Percentiles rank a stretch among this genome's conserved stretches.
These are phyloP conservation scores for Diaporthe capsici DNA, from an alignment of 2,329 filamentous ascomycete genomes.

Conservation along the genomic window DNA sequence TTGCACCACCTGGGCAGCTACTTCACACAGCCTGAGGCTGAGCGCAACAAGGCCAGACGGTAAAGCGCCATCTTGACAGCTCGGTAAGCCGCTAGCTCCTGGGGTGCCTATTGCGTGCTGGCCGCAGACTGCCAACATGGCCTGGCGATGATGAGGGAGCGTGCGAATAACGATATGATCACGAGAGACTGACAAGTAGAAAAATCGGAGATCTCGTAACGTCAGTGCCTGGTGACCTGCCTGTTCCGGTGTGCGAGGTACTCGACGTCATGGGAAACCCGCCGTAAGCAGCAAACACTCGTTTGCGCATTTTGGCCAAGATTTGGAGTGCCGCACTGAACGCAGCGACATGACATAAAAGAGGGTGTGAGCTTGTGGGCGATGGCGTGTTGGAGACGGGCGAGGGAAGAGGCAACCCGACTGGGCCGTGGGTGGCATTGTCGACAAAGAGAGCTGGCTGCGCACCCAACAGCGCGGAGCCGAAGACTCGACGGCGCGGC, in stretches of 20 bases:
- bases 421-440: slow-evolving; percentile 14
- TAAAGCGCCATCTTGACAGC: slow-evolving; percentile 26
- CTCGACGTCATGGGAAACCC: slow-evolving; percentile 1
- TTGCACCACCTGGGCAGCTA: slow-evolving; percentile 10
- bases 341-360: neutral
- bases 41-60: slow-evolving; percentile 8
- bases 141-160: neutral
- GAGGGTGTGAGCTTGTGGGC: slow-evolving; percentile 17
- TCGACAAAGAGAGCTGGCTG: slow-evolving; percentile 15
- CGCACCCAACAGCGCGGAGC: slow-evolving; percentile 29
- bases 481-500: slow-evolving; percentile 24
- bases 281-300: slow-evolving; percentile 14
- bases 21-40: slow-evolving; percentile 31
- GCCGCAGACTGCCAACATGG: neutral
- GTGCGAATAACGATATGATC: slow-evolving; percentile 1
- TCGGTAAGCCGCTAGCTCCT: slow-evolving; percentile 15
- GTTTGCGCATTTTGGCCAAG: slow-evolving; percentile 9
- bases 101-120: slow-evolving; percentile 6
- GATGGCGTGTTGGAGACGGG: slow-evolving; percentile 10
- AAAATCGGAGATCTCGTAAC: slow-evolving; percentile 24
- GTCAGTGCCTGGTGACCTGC: slow-evolving; percentile 29
- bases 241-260: neutral
- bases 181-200: slow-evolving; percentile 24
- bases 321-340: neutral
- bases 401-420: slow-evolving; percentile 27